Base-by-base conservation (phyloP, 2,329 filamentous ascomycete genomes). In the Phyllosticta paracitricarpa region DNA sequence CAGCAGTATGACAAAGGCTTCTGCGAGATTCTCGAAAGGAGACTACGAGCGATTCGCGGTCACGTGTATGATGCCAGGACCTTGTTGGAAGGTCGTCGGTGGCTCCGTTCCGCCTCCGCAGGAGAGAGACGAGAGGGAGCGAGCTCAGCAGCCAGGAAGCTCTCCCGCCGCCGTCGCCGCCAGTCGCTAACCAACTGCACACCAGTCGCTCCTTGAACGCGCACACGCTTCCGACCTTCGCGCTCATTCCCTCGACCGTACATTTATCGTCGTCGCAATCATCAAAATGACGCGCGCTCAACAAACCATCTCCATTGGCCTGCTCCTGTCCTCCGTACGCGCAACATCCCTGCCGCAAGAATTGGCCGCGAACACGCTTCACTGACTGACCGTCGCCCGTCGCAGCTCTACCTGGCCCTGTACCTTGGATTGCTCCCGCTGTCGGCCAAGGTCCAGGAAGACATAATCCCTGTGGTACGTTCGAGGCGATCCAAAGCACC, bases 381-480 rank as follows among this genome's bases (percentile, higher is more conserved):
- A 6, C 56, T 22, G 51, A 62, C 68, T 69, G 64, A 71, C 61
- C 33, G 53, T 30, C 35, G 19, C 12, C 26, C 17, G 48, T 30
- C 33, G 61, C 68, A 97, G 93, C 81, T 97, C 69, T 97, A 97
- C 79, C 85, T 96, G 63, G 87, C 89, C 58, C 85, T 93, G 64
- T 94, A 88, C 79, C 83, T 96, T 63, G 85, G 90, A 66, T 83
- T 97, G 63, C 81, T 97, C 57, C 90, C 92, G 35, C 82, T 96
- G 28, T 90, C 92, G 51, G 74, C 82, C 56, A 82, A 88, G 63
- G 78, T 97, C 62, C 91, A 96, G 75, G 82, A 87, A 64, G 85
- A 97, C 71, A 83, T 99, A 68, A 86, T 97, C 65, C 94, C 93
- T 48, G 85, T 96, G 65, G 93, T 97, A 85, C 67, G 89, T 81